Conservation (phyloP, 805 yeast species). For the Pichia exigua region DNA sequence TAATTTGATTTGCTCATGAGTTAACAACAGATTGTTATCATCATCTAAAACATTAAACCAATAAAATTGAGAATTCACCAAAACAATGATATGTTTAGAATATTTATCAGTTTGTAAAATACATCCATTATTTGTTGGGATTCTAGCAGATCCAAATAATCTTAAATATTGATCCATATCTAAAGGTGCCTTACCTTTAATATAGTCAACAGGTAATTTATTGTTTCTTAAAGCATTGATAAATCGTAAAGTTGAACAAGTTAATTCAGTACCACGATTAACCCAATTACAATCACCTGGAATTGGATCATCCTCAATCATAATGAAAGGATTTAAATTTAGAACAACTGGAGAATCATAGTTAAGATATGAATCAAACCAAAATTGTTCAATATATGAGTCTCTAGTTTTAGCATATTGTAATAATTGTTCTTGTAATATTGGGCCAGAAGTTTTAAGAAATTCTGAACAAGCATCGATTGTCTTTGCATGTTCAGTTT, state of each 20-base stretch:
- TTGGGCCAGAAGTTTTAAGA: slow-evolving; percentile 46
- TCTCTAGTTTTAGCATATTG: slow-evolving; percentile 56
- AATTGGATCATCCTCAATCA: slow-evolving; percentile 88
- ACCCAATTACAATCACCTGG: slow-evolving; percentile 56
- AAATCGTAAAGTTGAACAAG: slow-evolving; percentile 70
- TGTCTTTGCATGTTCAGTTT: slow-evolving; percentile 58
- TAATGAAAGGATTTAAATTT: slow-evolving; percentile 83
- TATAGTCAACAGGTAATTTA: slow-evolving; percentile 62
- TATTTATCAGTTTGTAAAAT: slow-evolving; percentile 72
- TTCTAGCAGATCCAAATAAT: slow-evolving; percentile 80
- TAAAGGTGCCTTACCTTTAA: slow-evolving; percentile 54
- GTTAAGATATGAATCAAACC: slow-evolving; percentile 85
- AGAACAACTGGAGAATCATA: slow-evolving; percentile 89
- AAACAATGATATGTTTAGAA: slow-evolving; percentile 73
- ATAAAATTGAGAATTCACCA: slow-evolving; percentile 82
- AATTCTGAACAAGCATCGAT: slow-evolving; percentile 49
- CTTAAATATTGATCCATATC: slow-evolving; percentile 91
- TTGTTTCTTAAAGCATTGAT: slow-evolving; percentile 70
- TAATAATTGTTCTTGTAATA: slow-evolving; percentile 55
- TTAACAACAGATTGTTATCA: slow-evolving; percentile 59
- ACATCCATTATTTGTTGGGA: slow-evolving; percentile 78
- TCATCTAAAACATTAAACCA: slow-evolving; percentile 90
- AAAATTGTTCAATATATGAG: slow-evolving; percentile 86
- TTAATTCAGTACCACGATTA: slow-evolving; percentile 72
- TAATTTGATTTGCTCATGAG: slow-evolving; percentile 66